These are phyloP conservation scores for Fusarium sambucinum DNA, from an alignment of 2,329 filamentous ascomycete genomes.

Conservation along the genomic window DNA sequence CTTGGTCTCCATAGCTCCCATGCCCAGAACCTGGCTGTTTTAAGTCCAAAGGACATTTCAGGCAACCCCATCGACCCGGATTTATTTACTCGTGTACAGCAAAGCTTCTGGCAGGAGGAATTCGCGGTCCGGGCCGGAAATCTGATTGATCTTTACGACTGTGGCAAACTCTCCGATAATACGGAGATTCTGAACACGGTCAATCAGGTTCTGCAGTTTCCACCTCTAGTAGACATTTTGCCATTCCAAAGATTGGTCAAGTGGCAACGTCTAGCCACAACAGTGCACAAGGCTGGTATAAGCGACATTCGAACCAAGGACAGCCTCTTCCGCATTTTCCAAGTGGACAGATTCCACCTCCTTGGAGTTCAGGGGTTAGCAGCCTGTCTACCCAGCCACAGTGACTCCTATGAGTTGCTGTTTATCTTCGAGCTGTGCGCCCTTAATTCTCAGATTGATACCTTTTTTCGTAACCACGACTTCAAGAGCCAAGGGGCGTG, in stretches of 20 bases:
- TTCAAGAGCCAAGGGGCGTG: background rate
- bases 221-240: background rate
- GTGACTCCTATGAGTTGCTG: background rate
- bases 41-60: background rate
- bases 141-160: background rate
- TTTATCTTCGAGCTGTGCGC: background rate
- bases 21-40: background rate
- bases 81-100: background rate
- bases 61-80: background rate
- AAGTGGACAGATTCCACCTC: fast-evolving
- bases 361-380: constrained; percentile 7
- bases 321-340: background rate
- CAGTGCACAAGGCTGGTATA: background rate
- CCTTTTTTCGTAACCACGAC: fast-evolving
- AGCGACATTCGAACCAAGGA: background rate
- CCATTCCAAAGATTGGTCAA: background rate
- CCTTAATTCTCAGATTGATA: fast-evolving
- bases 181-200: background rate
- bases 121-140: fast-evolving
- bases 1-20: background rate
- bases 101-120: constrained; percentile 4
- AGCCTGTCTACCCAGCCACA: background rate
- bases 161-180: background rate
- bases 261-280: background rate
- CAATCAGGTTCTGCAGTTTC: too few relatives aligned